Percentiles rank a stretch among this genome's conserved stretches.
Evolutionary conservation across 2,329 filamentous ascomycete species (phyloP).

Genomic region (Coniella lustricola): DNA sequence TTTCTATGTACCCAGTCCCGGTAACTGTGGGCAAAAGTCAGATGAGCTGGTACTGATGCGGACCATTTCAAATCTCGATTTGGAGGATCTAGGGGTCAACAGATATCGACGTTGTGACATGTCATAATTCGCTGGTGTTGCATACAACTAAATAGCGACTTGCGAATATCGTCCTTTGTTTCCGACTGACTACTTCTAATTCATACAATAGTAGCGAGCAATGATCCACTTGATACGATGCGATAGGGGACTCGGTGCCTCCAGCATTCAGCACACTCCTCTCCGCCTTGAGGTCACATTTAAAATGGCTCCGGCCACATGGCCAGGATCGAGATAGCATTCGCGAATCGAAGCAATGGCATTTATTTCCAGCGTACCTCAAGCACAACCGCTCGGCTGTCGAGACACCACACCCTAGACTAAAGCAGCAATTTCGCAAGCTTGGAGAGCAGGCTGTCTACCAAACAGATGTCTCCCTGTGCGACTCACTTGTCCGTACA

Average conservation of each 20-base stretch:
- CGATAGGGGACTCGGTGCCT: not conserved
- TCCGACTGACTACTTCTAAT: not conserved
- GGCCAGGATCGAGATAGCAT: not conserved
- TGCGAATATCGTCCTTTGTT: not conserved
- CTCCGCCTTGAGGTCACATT: not conserved
- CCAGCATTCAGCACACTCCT: not conserved
- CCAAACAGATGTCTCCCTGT: not conserved
- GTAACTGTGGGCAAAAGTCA: not conserved
- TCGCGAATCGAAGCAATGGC: not conserved
- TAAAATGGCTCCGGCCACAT: not conserved
- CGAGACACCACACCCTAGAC: not conserved
- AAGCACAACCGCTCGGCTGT: not conserved
- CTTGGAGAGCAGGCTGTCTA: not conserved
- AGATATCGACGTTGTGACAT: not conserved
- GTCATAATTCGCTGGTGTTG: not conserved
- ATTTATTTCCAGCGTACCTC: not conserved
- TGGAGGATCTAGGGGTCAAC: not conserved
- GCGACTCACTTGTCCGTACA: slow-evolving; percentile 2
- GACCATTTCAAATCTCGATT: slow-evolving; percentile 2
- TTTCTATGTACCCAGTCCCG: not conserved
- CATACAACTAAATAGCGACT: not conserved
- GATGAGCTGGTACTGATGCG: slow-evolving; percentile 2
- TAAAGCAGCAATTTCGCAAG: not conserved
- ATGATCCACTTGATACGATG: not conserved
- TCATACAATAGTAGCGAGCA: not conserved